Conservation (phyloP, 441 rosid genomes). For the Cnidoscolus chayamansa region DNA sequence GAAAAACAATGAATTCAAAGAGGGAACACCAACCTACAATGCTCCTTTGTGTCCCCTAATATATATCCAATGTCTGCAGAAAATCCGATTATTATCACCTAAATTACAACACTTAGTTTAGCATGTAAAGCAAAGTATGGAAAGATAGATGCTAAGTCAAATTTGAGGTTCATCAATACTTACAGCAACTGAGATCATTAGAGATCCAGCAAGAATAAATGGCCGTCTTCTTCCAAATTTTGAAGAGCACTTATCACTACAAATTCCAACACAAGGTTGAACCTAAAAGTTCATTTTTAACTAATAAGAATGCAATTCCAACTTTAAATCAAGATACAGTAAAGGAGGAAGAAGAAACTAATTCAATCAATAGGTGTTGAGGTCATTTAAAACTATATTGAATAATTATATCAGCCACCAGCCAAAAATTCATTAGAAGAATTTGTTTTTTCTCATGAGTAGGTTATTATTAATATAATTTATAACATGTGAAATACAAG, state of each 20-base stretch:
- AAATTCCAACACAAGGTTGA: conserved; percentile 96
- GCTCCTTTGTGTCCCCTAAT: conserved; percentile 82
- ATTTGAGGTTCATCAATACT: conserved; percentile 33
- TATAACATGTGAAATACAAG: not conserved
- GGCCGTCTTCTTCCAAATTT: conserved; percentile 88
- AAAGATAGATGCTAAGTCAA: conserved; percentile 17
- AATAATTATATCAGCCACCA: not conserved
- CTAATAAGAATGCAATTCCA: conserved; percentile 20
- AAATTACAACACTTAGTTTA: conserved; percentile 60
- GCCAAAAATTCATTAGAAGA: not conserved
- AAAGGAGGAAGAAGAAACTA: not conserved
- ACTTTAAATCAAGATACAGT: not conserved
- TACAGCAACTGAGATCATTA: conserved; percentile 82
- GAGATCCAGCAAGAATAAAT: conserved; percentile 81
- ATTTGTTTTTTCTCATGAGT: not conserved
- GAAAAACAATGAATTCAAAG: conserved; percentile 22
- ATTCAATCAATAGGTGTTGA: not conserved
- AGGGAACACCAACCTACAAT: conserved; percentile 66
- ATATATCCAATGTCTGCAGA: conserved; percentile 96
- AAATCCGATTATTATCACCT: conserved; percentile 91
- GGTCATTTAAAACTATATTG: not conserved
- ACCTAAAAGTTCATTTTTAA: conserved; percentile 43
- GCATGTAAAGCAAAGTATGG: conserved; percentile 27
- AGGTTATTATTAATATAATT: not conserved
- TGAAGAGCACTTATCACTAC: conserved; percentile 94